A percentile compares a stretch with the other conserved stretches of the same genome.
Conservation (phyloP, 2,329 filamentous ascomycete species). For the Aspergillus pseudonomiae region DNA sequence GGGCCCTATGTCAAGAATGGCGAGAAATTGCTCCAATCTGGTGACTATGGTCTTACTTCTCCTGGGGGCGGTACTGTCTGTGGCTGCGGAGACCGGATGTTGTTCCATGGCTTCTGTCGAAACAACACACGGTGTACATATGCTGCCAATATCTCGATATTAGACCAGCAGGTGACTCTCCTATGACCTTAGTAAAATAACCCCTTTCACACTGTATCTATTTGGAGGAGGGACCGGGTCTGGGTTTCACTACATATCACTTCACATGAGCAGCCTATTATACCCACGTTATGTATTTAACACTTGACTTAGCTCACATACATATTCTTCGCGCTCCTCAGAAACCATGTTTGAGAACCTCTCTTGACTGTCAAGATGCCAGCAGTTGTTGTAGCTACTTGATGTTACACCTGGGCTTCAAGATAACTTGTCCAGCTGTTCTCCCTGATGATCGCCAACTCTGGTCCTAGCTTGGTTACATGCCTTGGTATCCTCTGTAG, state of each 20-base stretch:
- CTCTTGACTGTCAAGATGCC: not conserved
- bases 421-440: not conserved
- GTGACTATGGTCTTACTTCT: slow-evolving; percentile 32
- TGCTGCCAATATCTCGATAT: slow-evolving; percentile 29
- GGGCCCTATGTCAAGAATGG: slow-evolving; percentile 44
- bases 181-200: not conserved
- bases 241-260: not conserved
- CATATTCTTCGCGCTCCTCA: not conserved
- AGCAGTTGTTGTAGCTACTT: not conserved
- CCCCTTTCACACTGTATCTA: not conserved
- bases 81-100: slow-evolving; percentile 34
- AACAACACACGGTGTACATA: slow-evolving; percentile 33
- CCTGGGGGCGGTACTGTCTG: slow-evolving; percentile 38
- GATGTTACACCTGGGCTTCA: not conserved
- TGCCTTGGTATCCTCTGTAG: not conserved
- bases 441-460: not conserved
- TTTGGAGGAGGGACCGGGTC: not conserved
- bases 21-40: slow-evolving; percentile 38
- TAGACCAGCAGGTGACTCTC: slow-evolving; percentile 20
- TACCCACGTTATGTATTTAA: not conserved
- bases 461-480: not conserved
- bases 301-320: not conserved
- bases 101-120: slow-evolving; percentile 38
- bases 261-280: too few species aligned
- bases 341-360: not conserved